Evolutionary conservation across 2,329 filamentous ascomycete genomes (phyloP).

Genomic region (Corynespora cassiicola): DNA sequence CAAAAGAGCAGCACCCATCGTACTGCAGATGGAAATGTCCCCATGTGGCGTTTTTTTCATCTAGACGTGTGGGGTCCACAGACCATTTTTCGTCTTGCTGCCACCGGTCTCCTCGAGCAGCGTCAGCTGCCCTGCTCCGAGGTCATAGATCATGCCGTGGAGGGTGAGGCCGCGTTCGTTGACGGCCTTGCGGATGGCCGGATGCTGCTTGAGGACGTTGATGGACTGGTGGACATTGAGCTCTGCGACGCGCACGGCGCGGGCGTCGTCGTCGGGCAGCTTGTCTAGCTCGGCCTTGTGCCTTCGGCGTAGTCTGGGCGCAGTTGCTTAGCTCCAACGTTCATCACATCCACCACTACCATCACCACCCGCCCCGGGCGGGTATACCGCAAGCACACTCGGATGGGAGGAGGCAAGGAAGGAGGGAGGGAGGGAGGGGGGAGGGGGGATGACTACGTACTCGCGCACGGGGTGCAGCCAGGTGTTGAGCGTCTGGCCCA

Average conservation of each 20-base stretch:
- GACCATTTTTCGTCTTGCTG: conserved; percentile 19
- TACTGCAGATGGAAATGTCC: conserved; percentile 1
- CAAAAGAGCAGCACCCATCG: no score
- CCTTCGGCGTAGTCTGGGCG: conserved; percentile 55
- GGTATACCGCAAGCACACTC: no score
- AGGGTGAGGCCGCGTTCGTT: conserved; percentile 73
- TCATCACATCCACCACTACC: no score
- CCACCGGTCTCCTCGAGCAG: conserved; percentile 51
- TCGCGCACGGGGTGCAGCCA: conserved; percentile 66
- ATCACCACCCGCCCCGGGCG: no score
- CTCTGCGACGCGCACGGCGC: conserved; percentile 71
- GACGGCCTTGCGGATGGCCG: conserved; percentile 73
- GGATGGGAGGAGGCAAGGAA: neutral
- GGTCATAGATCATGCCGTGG: conserved; percentile 80
- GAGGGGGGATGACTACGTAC: no score
- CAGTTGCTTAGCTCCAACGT: conserved; percentile 10
- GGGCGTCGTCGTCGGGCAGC: conserved; percentile 53
- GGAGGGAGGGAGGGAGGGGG: no score
- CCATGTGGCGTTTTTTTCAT: neutral
- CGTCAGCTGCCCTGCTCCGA: conserved; percentile 61
- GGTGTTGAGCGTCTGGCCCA: conserved; percentile 64
- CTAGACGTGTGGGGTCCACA: conserved; percentile 15
- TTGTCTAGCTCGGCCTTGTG: conserved; percentile 58
- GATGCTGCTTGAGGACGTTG: conserved; percentile 71
- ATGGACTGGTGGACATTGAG: conserved; percentile 77